Evolutionary conservation across 139 green algal species (phyloP).

Genomic region (Picochlorum costavermella): DNA sequence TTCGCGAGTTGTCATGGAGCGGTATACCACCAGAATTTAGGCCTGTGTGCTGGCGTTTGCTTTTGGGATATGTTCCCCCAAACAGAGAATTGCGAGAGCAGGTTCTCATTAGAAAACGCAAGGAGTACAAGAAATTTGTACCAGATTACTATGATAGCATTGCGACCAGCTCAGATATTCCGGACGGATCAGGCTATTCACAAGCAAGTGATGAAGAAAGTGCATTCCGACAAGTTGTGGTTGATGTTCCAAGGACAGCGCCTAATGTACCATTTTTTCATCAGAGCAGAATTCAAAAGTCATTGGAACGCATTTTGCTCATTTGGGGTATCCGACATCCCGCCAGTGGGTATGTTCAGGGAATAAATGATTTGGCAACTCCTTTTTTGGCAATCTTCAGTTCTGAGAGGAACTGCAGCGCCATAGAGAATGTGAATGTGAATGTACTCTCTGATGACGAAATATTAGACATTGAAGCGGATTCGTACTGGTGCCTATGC

Average conservation of each 20-base stretch:
- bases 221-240: slow-evolving; percentile 57
- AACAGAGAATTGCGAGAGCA: slow-evolving; percentile 46
- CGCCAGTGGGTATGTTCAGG: slow-evolving; percentile 89
- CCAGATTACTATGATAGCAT: slow-evolving; percentile 76
- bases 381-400: slow-evolving; percentile 91
- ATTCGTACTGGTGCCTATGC: slow-evolving; percentile 96
- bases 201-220: slow-evolving; percentile 4
- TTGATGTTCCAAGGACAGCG: slow-evolving; percentile 89
- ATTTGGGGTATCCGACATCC: slow-evolving; percentile 91
- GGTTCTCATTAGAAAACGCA: slow-evolving; percentile 70
- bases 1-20: slow-evolving; percentile 84
- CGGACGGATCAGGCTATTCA: too few species aligned
- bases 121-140: slow-evolving; percentile 78
- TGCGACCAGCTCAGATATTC: neutral
- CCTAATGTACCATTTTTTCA: slow-evolving; percentile 85
- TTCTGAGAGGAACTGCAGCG: slow-evolving; percentile 51
- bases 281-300: slow-evolving; percentile 66
- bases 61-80: slow-evolving; percentile 89
- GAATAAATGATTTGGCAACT: slow-evolving; percentile 96
- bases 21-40: slow-evolving; percentile 72
- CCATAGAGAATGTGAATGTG: slow-evolving; percentile 48
- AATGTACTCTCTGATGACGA: slow-evolving; percentile 44
- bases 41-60: slow-evolving; percentile 78
- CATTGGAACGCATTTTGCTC: slow-evolving; percentile 85
- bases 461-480: slow-evolving; percentile 79